A percentile compares a stretch with the other conserved stretches of the same genome.
These are phyloP conservation scores for Globisporangium sylvaticum DNA, from an alignment of 352 stramenopile species.

Conservation along the genomic window DNA sequence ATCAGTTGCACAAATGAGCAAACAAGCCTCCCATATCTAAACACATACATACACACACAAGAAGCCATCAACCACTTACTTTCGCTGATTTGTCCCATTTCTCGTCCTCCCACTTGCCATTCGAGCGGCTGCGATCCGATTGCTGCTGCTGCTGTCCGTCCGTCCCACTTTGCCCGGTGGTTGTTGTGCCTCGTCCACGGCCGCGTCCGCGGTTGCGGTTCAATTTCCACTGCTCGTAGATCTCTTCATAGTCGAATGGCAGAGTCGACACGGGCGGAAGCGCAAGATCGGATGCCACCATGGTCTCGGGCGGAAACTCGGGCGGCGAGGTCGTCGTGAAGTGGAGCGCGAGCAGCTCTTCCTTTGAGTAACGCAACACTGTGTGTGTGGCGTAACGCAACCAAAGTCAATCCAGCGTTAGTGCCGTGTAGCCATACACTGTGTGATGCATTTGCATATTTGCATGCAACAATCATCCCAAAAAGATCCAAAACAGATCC, in stretches of 20 bases:
- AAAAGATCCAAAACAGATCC: background rate
- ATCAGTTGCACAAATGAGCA: background rate
- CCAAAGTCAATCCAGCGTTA: background rate
- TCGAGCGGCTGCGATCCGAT: conserved; percentile 42
- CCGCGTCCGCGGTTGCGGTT: conserved; percentile 79
- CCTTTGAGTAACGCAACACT: conserved; percentile 78
- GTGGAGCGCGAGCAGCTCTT: conserved; percentile 77
- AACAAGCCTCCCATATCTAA: too few relatives aligned
- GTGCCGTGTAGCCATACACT: background rate
- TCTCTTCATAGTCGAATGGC: conserved; percentile 85
- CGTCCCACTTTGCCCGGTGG: conserved; percentile 7
- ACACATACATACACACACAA: too few relatives aligned
- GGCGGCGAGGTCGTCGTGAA: conserved; percentile 45
- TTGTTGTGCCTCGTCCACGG: conserved; percentile 47
- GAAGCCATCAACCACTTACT: conserved; percentile 14
- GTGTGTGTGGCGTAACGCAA: background rate
- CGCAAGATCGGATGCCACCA: conserved; percentile 59
- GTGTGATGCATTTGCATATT: background rate
- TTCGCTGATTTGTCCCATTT: conserved; percentile 36
- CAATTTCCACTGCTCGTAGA: conserved; percentile 84
- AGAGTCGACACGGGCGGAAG: conserved; percentile 68
- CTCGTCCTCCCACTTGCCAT: conserved; percentile 44
- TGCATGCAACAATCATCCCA: background rate
- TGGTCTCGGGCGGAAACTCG: conserved; percentile 54
- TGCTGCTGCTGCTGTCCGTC: conserved; percentile 21